Base-by-base conservation (phyloP, 805 yeast species). In the Spathaspora hagerdaliae region DNA sequence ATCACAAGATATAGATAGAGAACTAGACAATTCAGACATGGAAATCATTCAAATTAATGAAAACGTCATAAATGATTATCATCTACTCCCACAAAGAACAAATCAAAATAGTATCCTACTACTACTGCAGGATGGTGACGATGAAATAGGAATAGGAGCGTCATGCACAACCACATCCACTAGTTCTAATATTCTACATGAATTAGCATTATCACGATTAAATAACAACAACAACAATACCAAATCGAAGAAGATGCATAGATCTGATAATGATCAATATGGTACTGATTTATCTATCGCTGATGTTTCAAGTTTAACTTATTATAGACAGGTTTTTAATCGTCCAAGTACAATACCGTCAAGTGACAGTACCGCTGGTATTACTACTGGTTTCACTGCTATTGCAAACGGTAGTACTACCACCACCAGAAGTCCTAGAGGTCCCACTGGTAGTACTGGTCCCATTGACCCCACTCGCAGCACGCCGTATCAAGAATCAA, bases 211-310 rank as follows among this genome's bases (percentile, higher is more conserved):
- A 3, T 15, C 19, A 3, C 10, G 29, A 24, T 39, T 39, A 33
- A 27, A 14, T 2, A 32, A 11, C 9, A 37, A 27, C 8, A 26
- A 29, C 24, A n/a, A 10, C 36, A 15, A 43, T 27, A 38, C 32
- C 31, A 33, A 15, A 10, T 11, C 3, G 27, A 26, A n/a, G 10
- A 26, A n/a, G n/a, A n/a, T n/a, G 5, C 24, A 19, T 2, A 19
- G 24, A 19, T 5, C 5, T 19, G 24, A 19, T 2, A 19, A 40
- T 27, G 39, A 24, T 19, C 15, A 46, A 33, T 50, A 50, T 39
- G 52, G 52, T 8, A 44, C 50, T 1, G 42, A 50, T 31, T 39
- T 50, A 36, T 43, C 51, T 14, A 42, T 48, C 19, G 48, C 48
- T 9, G 12, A 29, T 29, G 32, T 11, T 19, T 19, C 24, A 19